phyloP scores from a whole-genome alignment of 2,329 filamentous ascomycete species.

The Verticillium albo-atrum region DNA sequence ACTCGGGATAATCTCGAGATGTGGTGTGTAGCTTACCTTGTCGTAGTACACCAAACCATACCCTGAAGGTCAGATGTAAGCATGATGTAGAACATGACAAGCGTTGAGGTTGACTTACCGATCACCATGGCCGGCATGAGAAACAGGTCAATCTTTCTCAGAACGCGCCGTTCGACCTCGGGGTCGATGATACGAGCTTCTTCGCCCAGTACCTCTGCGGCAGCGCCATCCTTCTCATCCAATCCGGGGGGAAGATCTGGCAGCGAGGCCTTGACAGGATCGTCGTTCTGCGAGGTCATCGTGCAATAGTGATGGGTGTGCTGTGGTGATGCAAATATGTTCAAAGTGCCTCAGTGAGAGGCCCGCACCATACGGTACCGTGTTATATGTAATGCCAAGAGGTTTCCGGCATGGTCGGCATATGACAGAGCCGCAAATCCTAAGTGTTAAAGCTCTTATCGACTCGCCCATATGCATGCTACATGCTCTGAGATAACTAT shows the following conservation, averaged over 20 bases:
- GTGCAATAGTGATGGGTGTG: no score
- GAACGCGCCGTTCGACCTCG: constrained; percentile 38
- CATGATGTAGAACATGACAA: neutral
- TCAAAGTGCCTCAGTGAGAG: no score
- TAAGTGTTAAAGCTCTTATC: no score
- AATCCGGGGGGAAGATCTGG: neutral
- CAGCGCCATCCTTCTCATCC: neutral
- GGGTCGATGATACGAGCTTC: constrained; percentile 30
- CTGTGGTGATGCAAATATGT: no score
- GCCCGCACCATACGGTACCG: no score
- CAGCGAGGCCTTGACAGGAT: neutral
- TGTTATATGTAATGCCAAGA: no score
- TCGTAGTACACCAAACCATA: constrained; percentile 69
- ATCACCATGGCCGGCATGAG: constrained; percentile 53
- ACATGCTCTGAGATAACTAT: no score
- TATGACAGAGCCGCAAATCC: no score
- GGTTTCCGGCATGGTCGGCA: no score
- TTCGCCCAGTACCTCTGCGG: constrained; percentile 2
- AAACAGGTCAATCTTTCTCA: constrained; percentile 52
- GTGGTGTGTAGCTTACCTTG: constrained; percentile 37
- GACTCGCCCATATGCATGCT: neutral
- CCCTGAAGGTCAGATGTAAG: constrained; percentile 21
- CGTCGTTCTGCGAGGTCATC: no score
- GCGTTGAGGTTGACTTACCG: constrained; percentile 26
- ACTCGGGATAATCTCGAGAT: neutral